A percentile compares a stretch with the other conserved stretches of the same genome.
Evolutionary conservation across 495 filamentous ascomycete genomes (phyloP).

Genomic region (Aspergillus nidulans): DNA sequence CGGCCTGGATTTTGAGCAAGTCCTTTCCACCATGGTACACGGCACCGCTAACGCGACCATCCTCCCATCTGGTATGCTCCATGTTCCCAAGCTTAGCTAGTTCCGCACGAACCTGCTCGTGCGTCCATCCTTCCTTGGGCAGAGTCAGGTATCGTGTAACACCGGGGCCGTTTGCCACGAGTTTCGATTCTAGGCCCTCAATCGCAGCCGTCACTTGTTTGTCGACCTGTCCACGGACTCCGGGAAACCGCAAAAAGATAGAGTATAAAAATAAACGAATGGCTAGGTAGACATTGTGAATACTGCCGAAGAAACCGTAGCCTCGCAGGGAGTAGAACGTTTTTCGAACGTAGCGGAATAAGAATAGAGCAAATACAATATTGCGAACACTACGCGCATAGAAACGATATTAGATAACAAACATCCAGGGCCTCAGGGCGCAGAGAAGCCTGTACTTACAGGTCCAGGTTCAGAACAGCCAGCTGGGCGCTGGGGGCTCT

Average conservation of each 20-base stretch:
- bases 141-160: conserved; percentile 70
- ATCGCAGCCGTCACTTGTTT: conserved; percentile 67
- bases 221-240: conserved; percentile 75
- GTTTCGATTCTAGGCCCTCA: conserved; percentile 70
- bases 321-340: conserved; percentile 78
- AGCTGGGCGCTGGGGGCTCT: conserved; percentile 54
- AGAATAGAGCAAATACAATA: conserved; percentile 82
- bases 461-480: conserved; percentile 67
- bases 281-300: conserved; percentile 65
- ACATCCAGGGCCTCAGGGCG: background rate
- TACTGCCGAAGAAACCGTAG: conserved; percentile 77
- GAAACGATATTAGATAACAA: background rate
- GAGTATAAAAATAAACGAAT: conserved; percentile 72
- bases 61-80: conserved; percentile 96
- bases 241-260: conserved; percentile 78
- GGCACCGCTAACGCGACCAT: conserved; percentile 88
- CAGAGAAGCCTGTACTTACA: conserved; percentile 55
- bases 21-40: conserved; percentile 94
- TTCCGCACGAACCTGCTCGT: conserved; percentile 74
- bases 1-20: conserved; percentile 77
- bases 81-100: conserved; percentile 72
- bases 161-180: conserved; percentile 69
- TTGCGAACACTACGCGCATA: conserved; percentile 65
- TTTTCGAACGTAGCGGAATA: conserved; percentile 81
- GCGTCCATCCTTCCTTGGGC: conserved; percentile 80